Evolutionary conservation across 2,329 filamentous ascomycete species (phyloP), one percentile per base, ranked within the genome.

Genomic region (Xylariaceae sp.): DNA sequence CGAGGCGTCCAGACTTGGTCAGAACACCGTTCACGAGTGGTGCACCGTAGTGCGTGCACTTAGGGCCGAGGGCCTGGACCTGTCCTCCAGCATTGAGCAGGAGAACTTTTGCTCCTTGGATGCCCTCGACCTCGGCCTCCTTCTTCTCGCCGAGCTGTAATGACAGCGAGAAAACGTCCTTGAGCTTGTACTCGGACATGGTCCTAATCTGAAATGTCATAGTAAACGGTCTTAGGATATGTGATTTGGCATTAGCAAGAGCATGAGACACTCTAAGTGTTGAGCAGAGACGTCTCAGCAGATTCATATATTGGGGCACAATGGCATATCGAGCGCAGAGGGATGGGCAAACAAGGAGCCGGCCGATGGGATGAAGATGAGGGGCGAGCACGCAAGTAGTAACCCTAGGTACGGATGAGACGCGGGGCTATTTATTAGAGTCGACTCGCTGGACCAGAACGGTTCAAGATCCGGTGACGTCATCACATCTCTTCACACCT

Each of bases 41-140:
- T 39, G 92, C 94, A 32, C 94, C 92, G 69, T 95, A 97, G 73
- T 97, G 92, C 9, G 84, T 88, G 70, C 94, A 99, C 62, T 87
- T 94, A 37, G 89, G 76, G 34, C 88, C 91, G 34, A 95, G 71
- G 29, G 92, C 94, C 68, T 92, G 86, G 15, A 92, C 76, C 62
- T 87, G 82, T 62, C 86, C 87, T 50, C 84, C 84, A 10, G 86
- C 79, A 67, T 95, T 95, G 60, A 94, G 78, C 4, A 99, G 79
- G 5, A 99, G 77, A 2, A 99, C 86, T 71, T 96, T 97, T 58
- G 84, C 89, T 36, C 81, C 85, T 53, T 92, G 85, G 41, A 99
- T 78, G 18, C 92, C 94, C 65, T 97, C 92, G 4, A 99, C 87
- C 65, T 96, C 91, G 13, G 83, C 88, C 71, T 97, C 92, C 59